A percentile compares a stretch with the other conserved stretches of the same genome.
These are phyloP conservation scores for Salix brachista DNA, from an alignment of 345 rosid genomes.

Conservation along the genomic window DNA sequence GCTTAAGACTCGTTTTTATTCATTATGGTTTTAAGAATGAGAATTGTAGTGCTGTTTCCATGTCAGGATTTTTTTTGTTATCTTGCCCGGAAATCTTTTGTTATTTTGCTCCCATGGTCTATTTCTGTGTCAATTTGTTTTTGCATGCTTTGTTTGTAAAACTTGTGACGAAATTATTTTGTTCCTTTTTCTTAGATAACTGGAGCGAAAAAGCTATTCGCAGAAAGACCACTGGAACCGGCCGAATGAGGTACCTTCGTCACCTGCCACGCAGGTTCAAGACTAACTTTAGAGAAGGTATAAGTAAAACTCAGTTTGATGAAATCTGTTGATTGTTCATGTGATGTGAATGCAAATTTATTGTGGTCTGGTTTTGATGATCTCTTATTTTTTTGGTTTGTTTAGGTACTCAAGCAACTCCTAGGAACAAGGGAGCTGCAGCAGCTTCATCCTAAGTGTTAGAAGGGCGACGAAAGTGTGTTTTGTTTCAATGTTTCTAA, in stretches of 20 bases:
- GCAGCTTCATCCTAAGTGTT: slow-evolving; percentile 18
- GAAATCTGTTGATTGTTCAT: neutral
- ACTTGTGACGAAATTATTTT: neutral
- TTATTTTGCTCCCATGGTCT: no score
- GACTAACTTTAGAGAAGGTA: slow-evolving; percentile 22
- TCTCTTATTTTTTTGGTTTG: neutral
- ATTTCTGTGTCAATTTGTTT: neutral
- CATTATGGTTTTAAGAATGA: no score
- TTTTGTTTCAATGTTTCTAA: slow-evolving; percentile 14
- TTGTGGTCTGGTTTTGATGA: neutral
- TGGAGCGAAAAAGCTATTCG: slow-evolving; percentile 28
- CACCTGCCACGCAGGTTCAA: slow-evolving; percentile 27
- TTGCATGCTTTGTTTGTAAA: no score
- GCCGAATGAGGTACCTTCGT: slow-evolving; percentile 24
- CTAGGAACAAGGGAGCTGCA: slow-evolving; percentile 21
- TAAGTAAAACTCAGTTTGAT: neutral
- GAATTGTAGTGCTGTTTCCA: no score
- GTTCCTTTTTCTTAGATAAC: slow-evolving; percentile 5
- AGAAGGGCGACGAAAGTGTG: neutral
- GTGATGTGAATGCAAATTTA: neutral
- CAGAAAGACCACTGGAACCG: slow-evolving; percentile 27
- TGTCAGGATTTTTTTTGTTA: no score
- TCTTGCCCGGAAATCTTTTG: no score
- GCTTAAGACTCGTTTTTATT: no score
- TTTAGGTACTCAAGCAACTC: slow-evolving; percentile 20